phyloP scores from a whole-genome alignment of 2,329 filamentous ascomycete genomes.

The Fusarium miscanthi region DNA sequence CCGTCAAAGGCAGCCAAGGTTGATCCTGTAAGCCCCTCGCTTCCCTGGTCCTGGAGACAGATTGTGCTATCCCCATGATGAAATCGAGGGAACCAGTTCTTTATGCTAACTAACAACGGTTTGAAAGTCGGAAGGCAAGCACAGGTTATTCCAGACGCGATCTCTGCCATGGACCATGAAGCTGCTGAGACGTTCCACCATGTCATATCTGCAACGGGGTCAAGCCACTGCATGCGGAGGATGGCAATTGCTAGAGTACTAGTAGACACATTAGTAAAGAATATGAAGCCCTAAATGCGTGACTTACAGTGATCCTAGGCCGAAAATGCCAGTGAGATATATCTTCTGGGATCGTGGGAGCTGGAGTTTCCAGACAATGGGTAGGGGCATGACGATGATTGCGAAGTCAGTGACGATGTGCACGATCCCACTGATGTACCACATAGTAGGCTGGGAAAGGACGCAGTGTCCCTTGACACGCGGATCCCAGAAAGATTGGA shows the following conservation, averaged over 20 bases:
- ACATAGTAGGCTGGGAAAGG: background rate
- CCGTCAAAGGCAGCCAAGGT: background rate
- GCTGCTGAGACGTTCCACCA: slow-evolving; percentile 37
- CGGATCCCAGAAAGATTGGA: slow-evolving; percentile 25
- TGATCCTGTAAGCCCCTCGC: background rate
- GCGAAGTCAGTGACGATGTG: slow-evolving; percentile 30
- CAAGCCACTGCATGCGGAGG: slow-evolving; percentile 35
- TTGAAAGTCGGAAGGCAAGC: slow-evolving; percentile 34
- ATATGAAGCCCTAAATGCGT: fast-evolving
- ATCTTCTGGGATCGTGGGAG: slow-evolving; percentile 20
- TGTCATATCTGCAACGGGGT: slow-evolving; percentile 5
- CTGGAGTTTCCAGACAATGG: slow-evolving; percentile 24
- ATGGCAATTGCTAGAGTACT: slow-evolving; percentile 28
- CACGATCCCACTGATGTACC: slow-evolving; percentile 18
- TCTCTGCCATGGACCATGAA: slow-evolving; percentile 32
- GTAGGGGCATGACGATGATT: slow-evolving; percentile 28
- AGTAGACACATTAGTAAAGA: fast-evolving
- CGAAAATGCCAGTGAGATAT: slow-evolving; percentile 22
- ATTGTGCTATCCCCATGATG: background rate
- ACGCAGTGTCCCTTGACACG: slow-evolving; percentile 15
- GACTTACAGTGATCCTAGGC: slow-evolving; percentile 23
- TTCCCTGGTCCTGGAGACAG: background rate
- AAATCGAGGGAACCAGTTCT: background rate
- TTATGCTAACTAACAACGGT: background rate
- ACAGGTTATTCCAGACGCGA: slow-evolving; percentile 34